Evolutionary conservation across 139 green algal species (phyloP).

Genomic region (Chlamydomonas urium): DNA sequence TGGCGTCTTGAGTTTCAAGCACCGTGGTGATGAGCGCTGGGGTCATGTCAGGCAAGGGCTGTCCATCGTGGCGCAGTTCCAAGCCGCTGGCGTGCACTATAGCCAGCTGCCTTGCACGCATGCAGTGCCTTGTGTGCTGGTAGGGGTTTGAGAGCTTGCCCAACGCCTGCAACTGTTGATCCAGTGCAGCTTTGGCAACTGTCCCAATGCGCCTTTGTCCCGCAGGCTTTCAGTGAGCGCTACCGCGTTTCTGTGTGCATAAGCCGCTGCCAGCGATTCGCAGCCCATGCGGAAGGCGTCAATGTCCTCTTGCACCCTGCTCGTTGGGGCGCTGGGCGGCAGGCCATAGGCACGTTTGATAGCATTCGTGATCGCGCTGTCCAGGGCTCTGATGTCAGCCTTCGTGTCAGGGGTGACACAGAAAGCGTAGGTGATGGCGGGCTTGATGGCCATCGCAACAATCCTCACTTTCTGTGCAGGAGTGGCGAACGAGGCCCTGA

Average conservation of each 20-base stretch:
- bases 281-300: neutral
- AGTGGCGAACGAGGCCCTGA: no score
- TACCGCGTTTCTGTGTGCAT: neutral
- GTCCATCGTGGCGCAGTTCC: no score
- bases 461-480: neutral
- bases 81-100: no score
- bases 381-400: neutral
- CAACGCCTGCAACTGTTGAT: no score
- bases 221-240: neutral
- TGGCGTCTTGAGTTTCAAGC: no score
- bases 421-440: neutral
- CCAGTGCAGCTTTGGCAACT: neutral
- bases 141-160: no score
- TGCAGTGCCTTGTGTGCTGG: neutral
- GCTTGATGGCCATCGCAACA: neutral
- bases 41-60: no score
- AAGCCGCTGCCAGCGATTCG: neutral
- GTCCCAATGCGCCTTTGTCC: neutral
- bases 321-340: neutral
- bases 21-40: no score
- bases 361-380: conserved; percentile 2
- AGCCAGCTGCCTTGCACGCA: no score
- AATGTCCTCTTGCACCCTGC: neutral
- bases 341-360: neutral
- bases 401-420: neutral